A percentile compares a stretch with the other conserved stretches of the same genome.
These are phyloP conservation scores for Adansonia grandidieri DNA, from an alignment of 441 rosid genomes.

Conservation along the genomic window DNA sequence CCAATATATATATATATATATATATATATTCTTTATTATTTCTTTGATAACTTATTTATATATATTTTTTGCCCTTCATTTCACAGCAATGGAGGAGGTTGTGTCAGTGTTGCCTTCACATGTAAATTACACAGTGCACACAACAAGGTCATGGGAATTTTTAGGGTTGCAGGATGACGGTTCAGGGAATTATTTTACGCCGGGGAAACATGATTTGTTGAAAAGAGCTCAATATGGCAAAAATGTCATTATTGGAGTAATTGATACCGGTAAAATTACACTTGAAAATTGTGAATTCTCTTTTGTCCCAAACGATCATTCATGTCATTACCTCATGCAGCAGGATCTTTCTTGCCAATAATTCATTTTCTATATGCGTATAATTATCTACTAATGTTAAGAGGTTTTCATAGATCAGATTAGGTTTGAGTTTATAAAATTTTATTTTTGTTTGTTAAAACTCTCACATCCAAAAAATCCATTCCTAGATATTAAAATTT, in stretches of 20 bases:
- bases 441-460: too few species aligned
- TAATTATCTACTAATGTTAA: neutral
- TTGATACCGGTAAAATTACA: slow-evolving; percentile 66
- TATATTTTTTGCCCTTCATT: neutral
- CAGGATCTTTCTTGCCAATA: neutral
- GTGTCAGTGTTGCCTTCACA: slow-evolving; percentile 50
- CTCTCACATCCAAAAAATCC: too few species aligned
- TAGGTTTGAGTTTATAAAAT: too few species aligned
- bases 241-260: slow-evolving; percentile 62
- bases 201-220: slow-evolving; percentile 36
- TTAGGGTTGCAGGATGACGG: slow-evolving; percentile 43
- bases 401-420: too few species aligned
- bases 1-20: neutral
- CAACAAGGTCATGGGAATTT: slow-evolving; percentile 88
- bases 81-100: slow-evolving; percentile 62
- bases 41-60: neutral
- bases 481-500: too few species aligned
- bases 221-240: slow-evolving; percentile 63
- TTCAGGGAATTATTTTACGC: too few species aligned
- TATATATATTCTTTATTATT: neutral
- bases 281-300: neutral
- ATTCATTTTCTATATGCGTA: neutral
- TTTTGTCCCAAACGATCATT: neutral
- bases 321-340: slow-evolving; percentile 33
- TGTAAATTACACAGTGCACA: slow-evolving; percentile 54